Conservation (phyloP, 192 early-diverging fungal genomes). For the Coemansia sp. region DNA sequence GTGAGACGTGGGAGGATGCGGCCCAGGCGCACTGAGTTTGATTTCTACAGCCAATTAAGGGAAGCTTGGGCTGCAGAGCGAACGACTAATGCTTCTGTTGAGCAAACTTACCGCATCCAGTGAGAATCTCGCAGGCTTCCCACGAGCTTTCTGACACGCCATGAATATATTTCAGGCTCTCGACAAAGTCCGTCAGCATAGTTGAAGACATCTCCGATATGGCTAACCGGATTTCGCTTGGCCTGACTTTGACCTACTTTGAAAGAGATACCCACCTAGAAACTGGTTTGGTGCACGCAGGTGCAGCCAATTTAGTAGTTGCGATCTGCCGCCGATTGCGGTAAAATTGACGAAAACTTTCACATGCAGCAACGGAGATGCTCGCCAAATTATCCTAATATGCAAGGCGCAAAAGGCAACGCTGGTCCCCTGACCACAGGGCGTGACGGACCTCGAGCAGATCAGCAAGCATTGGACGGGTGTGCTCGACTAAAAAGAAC, state of each 20-base stretch:
- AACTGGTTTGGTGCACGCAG: slow-evolving; percentile 1
- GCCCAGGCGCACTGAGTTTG: neutral
- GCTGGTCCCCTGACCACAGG: neutral
- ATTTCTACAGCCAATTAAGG: neutral
- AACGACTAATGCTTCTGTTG: neutral
- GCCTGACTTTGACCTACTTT: neutral
- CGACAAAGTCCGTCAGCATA: slow-evolving; percentile 5
- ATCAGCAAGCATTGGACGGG: neutral
- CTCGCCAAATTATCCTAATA: neutral
- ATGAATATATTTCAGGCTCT: neutral
- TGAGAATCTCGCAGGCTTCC: slow-evolving; percentile 2
- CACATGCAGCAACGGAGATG: slow-evolving; percentile 8
- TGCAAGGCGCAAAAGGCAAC: neutral
- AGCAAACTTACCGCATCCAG: slow-evolving; percentile 1
- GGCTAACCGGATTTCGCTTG: neutral
- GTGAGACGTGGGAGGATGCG: neutral
- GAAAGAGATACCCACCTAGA: neutral
- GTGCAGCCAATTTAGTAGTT: slow-evolving; percentile 5
- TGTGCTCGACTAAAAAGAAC: neutral
- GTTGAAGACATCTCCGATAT: slow-evolving; percentile 1
- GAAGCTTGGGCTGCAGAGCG: neutral
- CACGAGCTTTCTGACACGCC: neutral
- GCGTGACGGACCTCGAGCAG: neutral
- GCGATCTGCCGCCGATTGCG: neutral
- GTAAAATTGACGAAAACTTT: slow-evolving; percentile 2